A percentile compares a stretch with the other conserved stretches of the same genome.
Conservation (phyloP, 768 basidiomycete genomes). For the Kwoniella europaea region DNA sequence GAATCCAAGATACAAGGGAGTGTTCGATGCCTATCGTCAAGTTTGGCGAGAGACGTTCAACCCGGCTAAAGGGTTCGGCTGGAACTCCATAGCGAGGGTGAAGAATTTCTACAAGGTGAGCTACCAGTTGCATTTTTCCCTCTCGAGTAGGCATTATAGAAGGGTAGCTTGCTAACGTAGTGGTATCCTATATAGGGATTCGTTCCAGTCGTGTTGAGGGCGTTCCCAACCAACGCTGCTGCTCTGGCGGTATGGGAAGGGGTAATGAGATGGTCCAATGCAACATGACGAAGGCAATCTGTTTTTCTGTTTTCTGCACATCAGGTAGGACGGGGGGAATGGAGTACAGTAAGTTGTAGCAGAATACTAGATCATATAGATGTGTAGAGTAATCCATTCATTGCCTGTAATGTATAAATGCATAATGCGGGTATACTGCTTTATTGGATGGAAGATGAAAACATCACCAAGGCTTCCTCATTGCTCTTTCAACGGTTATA, state of each 20-base stretch:
- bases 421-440: too few species aligned
- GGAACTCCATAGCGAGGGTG: constrained; percentile 47
- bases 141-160: too few species aligned
- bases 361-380: neutral
- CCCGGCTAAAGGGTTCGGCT: constrained; percentile 31
- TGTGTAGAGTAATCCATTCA: neutral
- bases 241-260: constrained; percentile 81
- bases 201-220: constrained; percentile 70
- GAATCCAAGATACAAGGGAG: constrained; percentile 61
- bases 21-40: constrained; percentile 63
- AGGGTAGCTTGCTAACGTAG: too few species aligned
- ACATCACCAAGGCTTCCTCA: too few species aligned
- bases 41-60: constrained; percentile 66
- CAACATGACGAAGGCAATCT: neutral
- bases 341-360: neutral
- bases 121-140: neutral
- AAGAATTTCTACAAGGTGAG: constrained; percentile 56
- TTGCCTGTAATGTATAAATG: too few species aligned
- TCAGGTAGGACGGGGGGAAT: too few species aligned
- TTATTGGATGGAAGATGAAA: too few species aligned
- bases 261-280: constrained; percentile 64
- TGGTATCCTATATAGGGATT: constrained; percentile 66
- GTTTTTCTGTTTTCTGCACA: too few species aligned
- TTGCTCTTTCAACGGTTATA: neutral
- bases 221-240: constrained; percentile 78